A percentile compares a stretch with the other conserved stretches of the same genome.
phyloP scores from a whole-genome alignment of 805 yeast genomes.

The Ogataea dorogensis region DNA sequence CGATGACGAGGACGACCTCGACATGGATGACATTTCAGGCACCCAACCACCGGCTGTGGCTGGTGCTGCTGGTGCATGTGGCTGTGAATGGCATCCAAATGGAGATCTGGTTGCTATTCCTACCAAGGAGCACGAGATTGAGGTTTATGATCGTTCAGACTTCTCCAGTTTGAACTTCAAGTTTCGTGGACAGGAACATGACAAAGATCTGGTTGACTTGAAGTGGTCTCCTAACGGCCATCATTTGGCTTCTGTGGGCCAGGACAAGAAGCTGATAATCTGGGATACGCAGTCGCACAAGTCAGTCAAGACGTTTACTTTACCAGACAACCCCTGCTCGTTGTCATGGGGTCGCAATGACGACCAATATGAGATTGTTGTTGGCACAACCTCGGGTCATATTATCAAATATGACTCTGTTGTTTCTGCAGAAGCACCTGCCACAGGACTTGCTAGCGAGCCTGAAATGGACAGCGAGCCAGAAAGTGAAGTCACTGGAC shows the following conservation, averaged over 20 bases:
- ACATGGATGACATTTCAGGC: slow-evolving; percentile 25
- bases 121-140: slow-evolving; percentile 45
- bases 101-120: slow-evolving; percentile 75
- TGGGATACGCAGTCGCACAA: slow-evolving; percentile 49
- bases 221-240: slow-evolving; percentile 62
- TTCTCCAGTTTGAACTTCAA: slow-evolving; percentile 24
- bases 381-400: slow-evolving; percentile 46
- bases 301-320: slow-evolving; percentile 31
- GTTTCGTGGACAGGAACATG: slow-evolving; percentile 28
- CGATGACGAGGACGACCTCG: slow-evolving; percentile 40
- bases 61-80: slow-evolving; percentile 8
- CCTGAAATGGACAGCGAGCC: slow-evolving; percentile 21
- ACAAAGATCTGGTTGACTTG: slow-evolving; percentile 45
- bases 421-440: slow-evolving; percentile 16
- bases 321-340: slow-evolving; percentile 24
- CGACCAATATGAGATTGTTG: slow-evolving; percentile 28
- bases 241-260: slow-evolving; percentile 56
- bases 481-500: slow-evolving; percentile 31
- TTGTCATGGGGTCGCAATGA: slow-evolving; percentile 35
- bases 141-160: slow-evolving; percentile 42
- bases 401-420: slow-evolving; percentile 29
- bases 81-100: slow-evolving; percentile 60
- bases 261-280: slow-evolving; percentile 49
- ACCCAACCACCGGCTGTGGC: slow-evolving; percentile 7
- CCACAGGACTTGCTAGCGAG: slow-evolving; percentile 16